Base-by-base conservation (phyloP, 176 grass and related monocot species). In the Paspalum vaginatum region DNA sequence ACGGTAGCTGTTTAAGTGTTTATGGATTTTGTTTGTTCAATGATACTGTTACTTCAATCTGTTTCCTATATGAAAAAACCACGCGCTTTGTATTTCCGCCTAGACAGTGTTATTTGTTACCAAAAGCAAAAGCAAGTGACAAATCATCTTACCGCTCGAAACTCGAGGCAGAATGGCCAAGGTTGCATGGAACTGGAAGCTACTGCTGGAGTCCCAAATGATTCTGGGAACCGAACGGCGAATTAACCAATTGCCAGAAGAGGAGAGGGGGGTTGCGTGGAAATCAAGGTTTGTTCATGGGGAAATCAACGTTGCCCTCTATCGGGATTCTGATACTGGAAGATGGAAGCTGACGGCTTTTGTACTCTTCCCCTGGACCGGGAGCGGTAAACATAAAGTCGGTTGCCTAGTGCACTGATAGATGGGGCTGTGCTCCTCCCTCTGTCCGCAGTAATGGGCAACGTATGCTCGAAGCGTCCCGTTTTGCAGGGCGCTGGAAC, bases 251-350 rank as follows among this genome's bases (percentile, higher is more conserved):
- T 46, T 41, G 21, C 14, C 57, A 11, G 56, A 22, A 46, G 21
- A 41, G 39, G 13, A 32, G 3, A 32, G 32, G 32, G 32, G 32
- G 18, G 38, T 78, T 69, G 74, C 67, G 50, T 74, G 50, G 21
- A 79, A 65, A 88, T 74, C 51, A 66, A 66, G 41, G n/a, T 55
- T 48, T 83, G 66, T 40, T 78, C 40, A 5, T 12, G 48, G 20
- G 58, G 58, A 51, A 55, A 83, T 78, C 49, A 49, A 11, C 15
- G 20, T 49, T 78, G 58, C 80, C 57, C 17, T 20, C 0, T 20
- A 56, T 16, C 43, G 6, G 32, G 17, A 5, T 40, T 21, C 11
- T n/a, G 10, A 16, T 17, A 11, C 58, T 70, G 52, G 24, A 45
- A 56, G 32, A 17, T 25, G 48, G 24, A 45, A 56, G 32, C 26